phyloP scores from a whole-genome alignment of 108 stramenopile genomes.

The Pelagomonas calceolata region DNA sequence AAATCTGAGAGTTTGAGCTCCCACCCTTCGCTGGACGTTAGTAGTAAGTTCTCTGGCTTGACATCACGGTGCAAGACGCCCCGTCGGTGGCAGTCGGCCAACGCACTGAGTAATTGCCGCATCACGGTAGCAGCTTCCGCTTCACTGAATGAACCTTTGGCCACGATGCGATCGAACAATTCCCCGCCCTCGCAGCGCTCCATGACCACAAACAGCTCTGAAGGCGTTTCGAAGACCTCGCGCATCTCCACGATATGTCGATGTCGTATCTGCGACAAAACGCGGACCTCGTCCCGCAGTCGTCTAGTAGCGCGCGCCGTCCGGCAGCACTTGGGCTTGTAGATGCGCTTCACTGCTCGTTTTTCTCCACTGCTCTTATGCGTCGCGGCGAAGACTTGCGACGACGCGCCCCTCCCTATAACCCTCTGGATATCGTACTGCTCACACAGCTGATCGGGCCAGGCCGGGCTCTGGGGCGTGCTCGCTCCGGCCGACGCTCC shows the following conservation, averaged over 20 bases:
- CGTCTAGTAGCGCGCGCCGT: neutral
- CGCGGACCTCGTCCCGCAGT: neutral
- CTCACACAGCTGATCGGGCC: neutral
- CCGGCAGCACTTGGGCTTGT: neutral
- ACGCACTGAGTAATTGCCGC: conserved; percentile 60
- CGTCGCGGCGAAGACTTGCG: neutral
- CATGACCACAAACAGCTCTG: conserved; percentile 67
- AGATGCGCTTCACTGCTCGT: neutral
- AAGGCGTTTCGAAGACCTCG: neutral
- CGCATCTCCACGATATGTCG: neutral
- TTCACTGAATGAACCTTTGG: conserved; percentile 80
- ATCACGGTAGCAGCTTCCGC: conserved; percentile 73
- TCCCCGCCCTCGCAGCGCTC: conserved; percentile 87
- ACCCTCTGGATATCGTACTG: neutral
- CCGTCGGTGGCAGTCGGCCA: conserved; percentile 64
- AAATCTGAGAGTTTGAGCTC: conserved; percentile 93
- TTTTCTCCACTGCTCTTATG: neutral
- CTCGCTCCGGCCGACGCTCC: neutral
- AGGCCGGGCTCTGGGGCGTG: neutral
- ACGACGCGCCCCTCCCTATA: neutral
- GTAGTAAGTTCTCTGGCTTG: conserved; percentile 87
- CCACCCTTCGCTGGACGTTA: conserved; percentile 68
- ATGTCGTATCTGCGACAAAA: neutral
- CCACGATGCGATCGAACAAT: conserved; percentile 89
- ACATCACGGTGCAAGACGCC: conserved; percentile 76